Conservation (phyloP, 495 filamentous ascomycete genomes). For the Podospora didyma region DNA sequence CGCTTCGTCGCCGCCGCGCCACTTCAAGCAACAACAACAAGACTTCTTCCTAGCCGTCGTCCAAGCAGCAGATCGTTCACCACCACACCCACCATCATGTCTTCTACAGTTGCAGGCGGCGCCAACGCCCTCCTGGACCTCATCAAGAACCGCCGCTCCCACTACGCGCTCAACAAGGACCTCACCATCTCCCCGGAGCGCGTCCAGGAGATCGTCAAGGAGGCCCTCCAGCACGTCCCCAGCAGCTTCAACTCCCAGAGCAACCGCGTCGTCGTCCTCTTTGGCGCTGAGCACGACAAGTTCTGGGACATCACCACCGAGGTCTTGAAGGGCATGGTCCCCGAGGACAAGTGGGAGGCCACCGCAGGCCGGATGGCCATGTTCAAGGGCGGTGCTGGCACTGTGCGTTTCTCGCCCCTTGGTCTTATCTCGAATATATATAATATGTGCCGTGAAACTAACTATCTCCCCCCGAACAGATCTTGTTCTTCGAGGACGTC, state of each 20-base stretch:
- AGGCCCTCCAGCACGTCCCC: constrained; percentile 52
- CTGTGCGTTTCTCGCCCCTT: constrained; percentile 36
- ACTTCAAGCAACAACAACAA: constrained; percentile 18
- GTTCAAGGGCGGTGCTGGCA: constrained; percentile 56
- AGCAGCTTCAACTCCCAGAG: constrained; percentile 64
- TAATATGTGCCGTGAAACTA: too few species aligned
- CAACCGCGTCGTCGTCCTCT: constrained; percentile 57
- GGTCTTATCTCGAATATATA: too few species aligned
- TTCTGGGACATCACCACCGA: constrained; percentile 57
- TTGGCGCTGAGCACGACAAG: constrained; percentile 60
- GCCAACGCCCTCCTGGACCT: constrained; percentile 46
- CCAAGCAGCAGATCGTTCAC: constrained; percentile 2
- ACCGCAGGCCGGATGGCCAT: constrained; percentile 46
- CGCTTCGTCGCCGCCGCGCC: too few species aligned
- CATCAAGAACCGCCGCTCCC: constrained; percentile 52
- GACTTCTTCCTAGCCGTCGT: constrained; percentile 6
- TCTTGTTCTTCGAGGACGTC: constrained; percentile 63
- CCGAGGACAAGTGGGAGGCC: constrained; percentile 46
- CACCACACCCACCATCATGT: constrained; percentile 16
- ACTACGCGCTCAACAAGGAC: constrained; percentile 57
- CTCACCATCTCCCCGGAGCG: constrained; percentile 44
- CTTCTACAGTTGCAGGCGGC: constrained; percentile 21
- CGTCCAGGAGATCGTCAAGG: constrained; percentile 54
- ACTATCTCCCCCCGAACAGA: too few species aligned
- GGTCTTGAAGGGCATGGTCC: constrained; percentile 53